Evolutionary conservation across 2,329 filamentous ascomycete species (phyloP).

Genomic region (Bipolaris zeicola): DNA sequence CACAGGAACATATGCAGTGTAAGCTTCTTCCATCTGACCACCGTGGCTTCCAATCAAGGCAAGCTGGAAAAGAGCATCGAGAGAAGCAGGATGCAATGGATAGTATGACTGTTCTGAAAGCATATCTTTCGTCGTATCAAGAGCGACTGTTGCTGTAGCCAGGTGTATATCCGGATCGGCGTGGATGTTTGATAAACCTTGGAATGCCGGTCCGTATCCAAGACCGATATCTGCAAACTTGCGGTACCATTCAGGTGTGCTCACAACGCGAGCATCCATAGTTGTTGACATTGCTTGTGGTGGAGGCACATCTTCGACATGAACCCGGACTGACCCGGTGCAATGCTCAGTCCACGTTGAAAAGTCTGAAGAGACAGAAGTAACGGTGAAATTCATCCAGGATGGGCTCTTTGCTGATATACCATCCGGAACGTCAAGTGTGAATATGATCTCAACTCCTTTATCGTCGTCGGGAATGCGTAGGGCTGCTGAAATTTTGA

Average conservation of each 20-base stretch:
- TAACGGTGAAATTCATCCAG: conserved; percentile 24
- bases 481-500: conserved; percentile 25
- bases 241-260: conserved; percentile 25
- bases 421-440: background rate
- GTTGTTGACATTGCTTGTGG: background rate
- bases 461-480: conserved; percentile 27
- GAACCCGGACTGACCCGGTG: conserved; percentile 20
- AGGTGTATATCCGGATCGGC: conserved; percentile 6
- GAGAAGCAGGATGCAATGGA: conserved; percentile 39
- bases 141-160: conserved; percentile 13
- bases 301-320: conserved; percentile 7
- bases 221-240: conserved; percentile 24
- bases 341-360: conserved; percentile 31
- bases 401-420: conserved; percentile 8
- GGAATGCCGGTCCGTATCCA: conserved; percentile 29
- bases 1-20: conserved; percentile 20
- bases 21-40: conserved; percentile 15
- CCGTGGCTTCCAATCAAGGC: conserved; percentile 21
- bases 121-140: conserved; percentile 14
- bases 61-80: conserved; percentile 42
- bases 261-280: background rate
- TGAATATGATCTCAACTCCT: conserved; percentile 27
- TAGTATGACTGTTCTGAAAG: conserved; percentile 37
- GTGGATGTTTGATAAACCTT: background rate
- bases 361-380: conserved; percentile 9